A percentile compares a stretch with the other conserved stretches of the same genome.
Evolutionary conservation across 139 green algal genomes (phyloP).

Genomic region (Penium margaritaceum): DNA sequence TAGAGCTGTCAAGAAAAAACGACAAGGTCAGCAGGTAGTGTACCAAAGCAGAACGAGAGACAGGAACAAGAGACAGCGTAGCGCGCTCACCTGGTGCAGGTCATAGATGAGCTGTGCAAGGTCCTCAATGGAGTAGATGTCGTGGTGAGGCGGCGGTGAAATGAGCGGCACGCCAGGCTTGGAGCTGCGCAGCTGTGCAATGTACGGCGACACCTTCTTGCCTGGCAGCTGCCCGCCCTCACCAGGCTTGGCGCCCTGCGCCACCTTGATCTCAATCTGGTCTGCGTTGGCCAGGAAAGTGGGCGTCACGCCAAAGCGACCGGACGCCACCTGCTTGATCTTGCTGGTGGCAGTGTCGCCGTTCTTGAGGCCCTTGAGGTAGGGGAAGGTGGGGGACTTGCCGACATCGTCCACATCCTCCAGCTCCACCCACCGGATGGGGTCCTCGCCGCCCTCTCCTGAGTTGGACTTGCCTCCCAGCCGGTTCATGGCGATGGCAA

Average conservation of each 20-base stretch:
- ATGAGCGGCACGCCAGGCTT: conserved; percentile 98
- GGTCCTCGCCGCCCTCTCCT: conserved; percentile 80
- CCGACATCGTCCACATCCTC: conserved; percentile 69
- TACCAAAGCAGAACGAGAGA: too few species aligned
- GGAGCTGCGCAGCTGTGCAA: conserved; percentile 81
- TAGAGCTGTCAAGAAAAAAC: too few species aligned
- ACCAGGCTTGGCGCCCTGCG: conserved; percentile 73
- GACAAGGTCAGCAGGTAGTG: too few species aligned
- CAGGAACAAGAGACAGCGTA: too few species aligned
- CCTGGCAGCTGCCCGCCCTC: conserved; percentile 93
- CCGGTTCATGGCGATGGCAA: conserved; percentile 97
- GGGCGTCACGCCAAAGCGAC: conserved; percentile 94
- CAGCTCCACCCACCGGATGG: conserved; percentile 54
- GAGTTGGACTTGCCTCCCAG: conserved; percentile 92
- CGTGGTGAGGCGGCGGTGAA: conserved; percentile 93
- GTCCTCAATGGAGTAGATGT: conserved; percentile 99
- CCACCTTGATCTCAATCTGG: conserved; percentile 99
- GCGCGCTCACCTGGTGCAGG: conserved; percentile 57
- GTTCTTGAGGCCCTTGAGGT: conserved; percentile 84
- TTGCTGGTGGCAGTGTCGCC: conserved; percentile 84
- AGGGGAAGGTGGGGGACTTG: conserved; percentile 65
- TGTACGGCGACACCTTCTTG: conserved; percentile 81
- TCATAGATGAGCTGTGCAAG: conserved; percentile 98
- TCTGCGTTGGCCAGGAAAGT: conserved; percentile 94
- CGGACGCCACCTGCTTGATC: conserved; percentile 96